Evolutionary conservation across 495 filamentous ascomycete species (phyloP).

Genomic region (Podospora bellae-mahoneyi): DNA sequence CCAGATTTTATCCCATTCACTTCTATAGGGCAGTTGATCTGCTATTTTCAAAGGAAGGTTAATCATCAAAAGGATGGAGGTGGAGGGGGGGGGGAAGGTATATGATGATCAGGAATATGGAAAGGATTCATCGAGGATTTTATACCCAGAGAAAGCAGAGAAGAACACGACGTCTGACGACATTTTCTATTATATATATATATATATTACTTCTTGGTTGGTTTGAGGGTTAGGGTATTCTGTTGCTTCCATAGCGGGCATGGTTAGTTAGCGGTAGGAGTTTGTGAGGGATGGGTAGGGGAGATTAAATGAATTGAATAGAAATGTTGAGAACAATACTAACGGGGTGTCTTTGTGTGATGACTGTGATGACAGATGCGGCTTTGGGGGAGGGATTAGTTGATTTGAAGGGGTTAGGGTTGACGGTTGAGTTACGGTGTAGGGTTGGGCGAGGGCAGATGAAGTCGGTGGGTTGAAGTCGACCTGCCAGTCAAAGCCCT

Average conservation of each 20-base stretch:
- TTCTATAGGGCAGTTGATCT: not conserved
- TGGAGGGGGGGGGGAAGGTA: not conserved
- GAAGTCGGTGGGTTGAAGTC: not conserved
- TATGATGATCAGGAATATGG: not conserved
- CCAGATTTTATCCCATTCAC: not conserved
- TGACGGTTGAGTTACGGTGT: not conserved
- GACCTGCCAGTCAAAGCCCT: not conserved
- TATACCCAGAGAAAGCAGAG: not conserved
- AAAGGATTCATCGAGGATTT: not conserved
- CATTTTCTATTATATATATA: not conserved
- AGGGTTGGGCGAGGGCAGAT: not conserved
- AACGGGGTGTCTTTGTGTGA: not conserved
- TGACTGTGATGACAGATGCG: not conserved
- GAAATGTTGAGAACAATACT: slow-evolving; percentile 27
- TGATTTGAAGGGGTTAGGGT: not conserved
- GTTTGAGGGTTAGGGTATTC: not conserved
- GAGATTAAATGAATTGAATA: slow-evolving; percentile 26
- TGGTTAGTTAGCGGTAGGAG: not conserved
- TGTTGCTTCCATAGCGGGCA: not conserved
- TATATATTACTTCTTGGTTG: slow-evolving; percentile 6
- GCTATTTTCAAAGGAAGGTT: not conserved
- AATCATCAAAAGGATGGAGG: not conserved
- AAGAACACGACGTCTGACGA: slow-evolving; percentile 8
- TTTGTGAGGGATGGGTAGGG: not conserved
- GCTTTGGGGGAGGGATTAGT: not conserved